phyloP scores from a whole-genome alignment of 1,139 yeast genomes.

The Saccharomyces hybrid region DNA sequence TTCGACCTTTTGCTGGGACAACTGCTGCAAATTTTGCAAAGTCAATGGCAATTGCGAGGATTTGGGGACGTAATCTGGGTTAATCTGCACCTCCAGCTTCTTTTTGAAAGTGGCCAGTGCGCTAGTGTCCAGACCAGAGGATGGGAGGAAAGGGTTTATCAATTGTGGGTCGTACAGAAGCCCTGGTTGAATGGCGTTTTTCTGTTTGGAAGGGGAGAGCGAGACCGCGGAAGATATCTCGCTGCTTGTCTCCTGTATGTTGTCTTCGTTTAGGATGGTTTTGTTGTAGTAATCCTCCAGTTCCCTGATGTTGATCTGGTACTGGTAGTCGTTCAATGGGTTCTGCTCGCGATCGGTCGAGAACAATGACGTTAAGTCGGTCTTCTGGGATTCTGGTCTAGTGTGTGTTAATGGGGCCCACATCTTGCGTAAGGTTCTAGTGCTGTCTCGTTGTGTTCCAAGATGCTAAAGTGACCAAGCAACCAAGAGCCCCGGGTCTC shows the following conservation, averaged over 20 bases:
- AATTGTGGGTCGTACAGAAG: not conserved
- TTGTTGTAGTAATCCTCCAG: slow-evolving; percentile 30
- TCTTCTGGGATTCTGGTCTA: not conserved
- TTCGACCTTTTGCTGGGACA: slow-evolving; percentile 7
- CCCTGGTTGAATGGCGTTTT: not conserved
- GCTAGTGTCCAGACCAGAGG: not conserved
- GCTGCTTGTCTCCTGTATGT: not conserved
- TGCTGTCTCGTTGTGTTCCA: not conserved
- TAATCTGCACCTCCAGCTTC: slow-evolving; percentile 20
- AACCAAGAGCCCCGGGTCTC: not conserved
- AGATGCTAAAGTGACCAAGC: not conserved
- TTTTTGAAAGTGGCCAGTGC: not conserved
- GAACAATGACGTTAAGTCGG: not conserved
- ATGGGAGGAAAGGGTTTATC: not conserved
- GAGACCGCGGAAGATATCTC: not conserved
- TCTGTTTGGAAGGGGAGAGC: not conserved
- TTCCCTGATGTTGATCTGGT: slow-evolving; percentile 24
- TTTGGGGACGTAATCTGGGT: slow-evolving; percentile 13
- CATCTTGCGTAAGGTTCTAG: not conserved
- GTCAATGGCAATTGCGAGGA: slow-evolving; percentile 20
- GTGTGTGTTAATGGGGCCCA: not conserved
- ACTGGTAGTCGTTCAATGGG: slow-evolving; percentile 7
- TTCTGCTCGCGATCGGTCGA: not conserved
- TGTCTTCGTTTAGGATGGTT: slow-evolving; percentile 25
- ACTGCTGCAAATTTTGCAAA: slow-evolving; percentile 17